Base-by-base conservation (phyloP, 1,284 basidiomycete species). In the Moesziomyces sp. region DNA sequence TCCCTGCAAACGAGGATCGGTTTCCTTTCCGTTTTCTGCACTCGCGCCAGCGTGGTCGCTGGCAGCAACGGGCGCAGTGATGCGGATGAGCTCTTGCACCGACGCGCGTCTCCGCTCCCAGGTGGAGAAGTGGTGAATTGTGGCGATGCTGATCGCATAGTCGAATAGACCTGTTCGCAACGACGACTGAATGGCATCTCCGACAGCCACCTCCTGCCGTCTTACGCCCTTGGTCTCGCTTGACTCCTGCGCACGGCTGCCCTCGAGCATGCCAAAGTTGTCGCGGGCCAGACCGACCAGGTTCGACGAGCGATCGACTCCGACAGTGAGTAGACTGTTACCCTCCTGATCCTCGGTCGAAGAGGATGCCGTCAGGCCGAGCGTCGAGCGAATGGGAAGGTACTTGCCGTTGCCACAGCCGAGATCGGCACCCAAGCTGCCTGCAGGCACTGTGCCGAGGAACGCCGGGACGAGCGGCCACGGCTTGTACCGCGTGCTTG, bases 381-480 rank as follows among this genome's bases (percentile, higher is more conserved):
- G 57, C 9, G 58, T 67, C 30, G 83, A 83, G 6, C 79, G 61
- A 18, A 83, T 60, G 7, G 78, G 79, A 1, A 99, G 88, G 84
- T 98, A 98, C 87, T 98, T 98, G 47, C 97, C 97, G 76, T 99
- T 99, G 0, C 97, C 97, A 19, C 94, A 95, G 9, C 97, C 97
- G 13, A 93, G 91, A 84, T 99, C 97, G 16, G 97, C 88, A 6
- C 97, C 96, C 23, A 98, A 85, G 83, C 89, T 92, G 23, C 93
- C 91, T 9, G 89, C 85, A 3, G 92, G 90, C 2, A 98, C 83
- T 18, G 88, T 88, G 6, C 88, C 86, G 40, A 99, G 87, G 83
- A 98, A 99, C 19, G 86, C 84, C 11, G 91, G 88, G 49, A 98
- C 93, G 65, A 98, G 89, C 0, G 96, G 96, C 96, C 96, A 99